phyloP scores from a whole-genome alignment of 2,329 filamentous ascomycete species.

The Exophiala oligosperma region DNA sequence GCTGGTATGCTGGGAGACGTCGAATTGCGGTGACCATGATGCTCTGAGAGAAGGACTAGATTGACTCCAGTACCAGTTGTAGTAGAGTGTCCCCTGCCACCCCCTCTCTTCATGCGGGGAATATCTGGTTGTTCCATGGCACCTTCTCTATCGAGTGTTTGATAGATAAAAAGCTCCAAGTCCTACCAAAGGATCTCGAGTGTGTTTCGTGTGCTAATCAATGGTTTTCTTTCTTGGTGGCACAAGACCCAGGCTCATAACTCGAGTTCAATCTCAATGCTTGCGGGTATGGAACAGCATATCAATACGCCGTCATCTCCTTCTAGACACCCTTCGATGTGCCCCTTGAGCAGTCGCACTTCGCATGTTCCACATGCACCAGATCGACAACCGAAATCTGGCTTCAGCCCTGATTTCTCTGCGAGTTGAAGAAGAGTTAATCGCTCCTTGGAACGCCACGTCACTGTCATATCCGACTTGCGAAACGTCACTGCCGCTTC shows the following conservation, averaged over 20 bases:
- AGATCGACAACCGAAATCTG: constrained; percentile 25
- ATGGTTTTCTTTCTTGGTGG: background rate
- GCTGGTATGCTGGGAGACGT: too few relatives aligned
- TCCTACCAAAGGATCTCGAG: background rate
- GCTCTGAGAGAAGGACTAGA: too few relatives aligned
- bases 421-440: constrained; percentile 23
- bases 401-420: constrained; percentile 23
- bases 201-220: background rate
- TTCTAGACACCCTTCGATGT: constrained; percentile 21
- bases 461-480: constrained; percentile 23
- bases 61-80: too few relatives aligned
- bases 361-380: constrained; percentile 26
- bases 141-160: background rate
- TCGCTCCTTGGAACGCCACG: constrained; percentile 24
- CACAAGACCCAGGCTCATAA: constrained; percentile 3
- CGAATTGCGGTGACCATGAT: too few relatives aligned
- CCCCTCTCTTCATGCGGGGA: background rate
- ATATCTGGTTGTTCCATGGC: background rate
- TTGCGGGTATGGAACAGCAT: constrained; percentile 24
- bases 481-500: constrained; percentile 24
- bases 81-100: too few relatives aligned
- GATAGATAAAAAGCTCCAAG: too few relatives aligned
- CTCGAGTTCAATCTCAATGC: constrained; percentile 23
- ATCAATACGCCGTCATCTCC: constrained; percentile 26
- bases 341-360: constrained; percentile 22